These are phyloP conservation scores for Mortierella hygrophila DNA, from an alignment of 192 early-diverging fungal genomes.

Conservation along the genomic window DNA sequence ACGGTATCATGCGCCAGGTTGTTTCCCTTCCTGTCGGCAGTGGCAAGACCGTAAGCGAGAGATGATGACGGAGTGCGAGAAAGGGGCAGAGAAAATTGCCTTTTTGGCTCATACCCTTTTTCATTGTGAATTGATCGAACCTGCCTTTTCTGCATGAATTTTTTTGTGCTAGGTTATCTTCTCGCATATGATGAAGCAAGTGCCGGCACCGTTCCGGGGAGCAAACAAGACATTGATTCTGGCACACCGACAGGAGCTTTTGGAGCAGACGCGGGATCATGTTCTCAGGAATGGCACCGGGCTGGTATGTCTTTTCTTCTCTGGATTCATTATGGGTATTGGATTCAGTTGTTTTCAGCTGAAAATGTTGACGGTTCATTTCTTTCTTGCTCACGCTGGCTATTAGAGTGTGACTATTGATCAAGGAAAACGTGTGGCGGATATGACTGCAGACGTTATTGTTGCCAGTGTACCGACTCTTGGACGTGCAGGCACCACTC, in stretches of 20 bases:
- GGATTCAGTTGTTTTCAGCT: not conserved
- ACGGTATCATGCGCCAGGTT: constrained; percentile 79
- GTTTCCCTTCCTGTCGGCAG: constrained; percentile 85
- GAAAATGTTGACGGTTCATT: not conserved
- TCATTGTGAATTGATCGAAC: not conserved
- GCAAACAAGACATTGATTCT: constrained; percentile 87
- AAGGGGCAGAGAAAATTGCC: not conserved
- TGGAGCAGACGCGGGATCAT: constrained; percentile 82
- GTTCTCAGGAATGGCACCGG: constrained; percentile 72
- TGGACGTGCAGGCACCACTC: constrained; percentile 59
- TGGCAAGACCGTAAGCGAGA: constrained; percentile 83
- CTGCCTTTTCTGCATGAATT: not conserved
- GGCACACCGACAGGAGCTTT: constrained; percentile 90
- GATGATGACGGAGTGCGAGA: not conserved
- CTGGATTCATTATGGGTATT: not conserved
- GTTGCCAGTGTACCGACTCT: constrained; percentile 85
- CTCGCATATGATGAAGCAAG: constrained; percentile 79
- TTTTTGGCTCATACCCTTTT: not conserved
- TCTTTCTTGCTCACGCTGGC: not conserved
- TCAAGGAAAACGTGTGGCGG: constrained; percentile 72
- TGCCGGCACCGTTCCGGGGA: constrained; percentile 68
- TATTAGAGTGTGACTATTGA: constrained; percentile 71
- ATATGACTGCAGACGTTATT: constrained; percentile 75
- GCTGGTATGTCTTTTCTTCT: constrained; percentile 55
- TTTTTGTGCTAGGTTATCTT: constrained; percentile 73